Conservation (phyloP, 2,329 filamentous ascomycete species). For the Calonectria multiphialidica region DNA sequence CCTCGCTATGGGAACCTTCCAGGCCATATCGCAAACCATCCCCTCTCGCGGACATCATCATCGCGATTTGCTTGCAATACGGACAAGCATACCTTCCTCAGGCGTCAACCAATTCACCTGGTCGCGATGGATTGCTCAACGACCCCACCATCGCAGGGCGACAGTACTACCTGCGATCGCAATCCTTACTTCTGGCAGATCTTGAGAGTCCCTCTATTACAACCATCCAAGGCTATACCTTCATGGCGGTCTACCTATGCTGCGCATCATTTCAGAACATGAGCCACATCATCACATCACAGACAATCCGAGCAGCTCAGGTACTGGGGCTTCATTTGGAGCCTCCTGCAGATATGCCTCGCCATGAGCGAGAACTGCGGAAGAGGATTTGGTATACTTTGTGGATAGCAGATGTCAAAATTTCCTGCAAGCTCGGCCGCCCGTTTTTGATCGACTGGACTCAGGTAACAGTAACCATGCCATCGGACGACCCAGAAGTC, state of each 20-base stretch:
- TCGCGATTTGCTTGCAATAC: slow-evolving; percentile 65
- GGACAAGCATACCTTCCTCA: slow-evolving; percentile 44
- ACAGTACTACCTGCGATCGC: slow-evolving; percentile 60
- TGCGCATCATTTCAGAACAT: slow-evolving; percentile 62
- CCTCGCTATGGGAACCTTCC: slow-evolving; percentile 52
- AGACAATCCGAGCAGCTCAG: slow-evolving; percentile 58
- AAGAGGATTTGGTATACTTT: slow-evolving; percentile 66
- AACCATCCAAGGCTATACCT: slow-evolving; percentile 62
- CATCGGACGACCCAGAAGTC: slow-evolving; percentile 36
- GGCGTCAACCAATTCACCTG: background rate
- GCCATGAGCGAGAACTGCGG: slow-evolving; percentile 55
- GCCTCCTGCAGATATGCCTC: slow-evolving; percentile 50
- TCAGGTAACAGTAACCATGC: slow-evolving; percentile 51
- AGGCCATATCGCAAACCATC: slow-evolving; percentile 54
- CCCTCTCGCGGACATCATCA: slow-evolving; percentile 63
- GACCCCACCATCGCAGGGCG: slow-evolving; percentile 58
- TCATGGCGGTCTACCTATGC: slow-evolving; percentile 59
- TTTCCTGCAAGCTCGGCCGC: slow-evolving; percentile 59
- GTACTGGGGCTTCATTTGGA: slow-evolving; percentile 62
- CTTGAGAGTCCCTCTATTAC: slow-evolving; percentile 60
- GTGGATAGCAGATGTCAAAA: slow-evolving; percentile 61
- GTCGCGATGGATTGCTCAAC: slow-evolving; percentile 18
- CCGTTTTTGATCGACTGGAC: slow-evolving; percentile 52
- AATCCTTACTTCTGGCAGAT: slow-evolving; percentile 56
- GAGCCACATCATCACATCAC: slow-evolving; percentile 53